Base-by-base conservation (phyloP, 331 rosid species). In the Erythrophleum ivorense region DNA sequence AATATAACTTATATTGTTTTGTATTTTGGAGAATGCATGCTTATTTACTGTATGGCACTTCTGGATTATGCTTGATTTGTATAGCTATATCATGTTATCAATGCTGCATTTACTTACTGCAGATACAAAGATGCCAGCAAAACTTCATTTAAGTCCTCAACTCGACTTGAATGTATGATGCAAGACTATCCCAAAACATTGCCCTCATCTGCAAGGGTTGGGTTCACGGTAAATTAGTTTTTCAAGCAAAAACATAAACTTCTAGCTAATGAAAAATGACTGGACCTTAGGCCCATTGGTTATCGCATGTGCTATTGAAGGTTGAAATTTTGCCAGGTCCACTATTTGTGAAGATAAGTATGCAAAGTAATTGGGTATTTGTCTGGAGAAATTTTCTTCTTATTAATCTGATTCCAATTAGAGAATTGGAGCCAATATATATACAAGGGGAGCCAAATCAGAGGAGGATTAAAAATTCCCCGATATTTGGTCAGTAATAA, bases 81-180 rank as follows among this genome's bases (percentile, higher is more conserved):
- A 54, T 16, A 45, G 71, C 29, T 45, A 57, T 45, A 57, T 69
- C 21, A 31, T 55, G 50, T 75, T 12, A 33, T 38, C 15, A 78
- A 75, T 75, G 48, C 81, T 69, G 12, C 54, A 45, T 77, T 78
- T 76, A 74, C 77, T 82, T 78, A 16, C 82, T 83, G 77, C 85
- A 95, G 99, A 86, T 95, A 95, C 71, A 93, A 95, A 86, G 99
- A 95, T 90, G 86, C 98, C 77, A 93, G 88, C 84, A 95, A 92
- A 84, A 91, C 92, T 65, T 86, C 98, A 66, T 95, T 95, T 67
- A 95, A 95, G 89, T 95, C 99, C 82, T 93, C 99, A 71, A 95
- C 98, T 77, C 89, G 98, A 12, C 90, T 95, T 6, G 99, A 95
- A 80, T 95, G 99, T 82, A 93, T 95, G 99, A 95, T 95, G 99